phyloP scores from a whole-genome alignment of 2,329 filamentous ascomycete species.

The Colletotrichum australisinense region DNA sequence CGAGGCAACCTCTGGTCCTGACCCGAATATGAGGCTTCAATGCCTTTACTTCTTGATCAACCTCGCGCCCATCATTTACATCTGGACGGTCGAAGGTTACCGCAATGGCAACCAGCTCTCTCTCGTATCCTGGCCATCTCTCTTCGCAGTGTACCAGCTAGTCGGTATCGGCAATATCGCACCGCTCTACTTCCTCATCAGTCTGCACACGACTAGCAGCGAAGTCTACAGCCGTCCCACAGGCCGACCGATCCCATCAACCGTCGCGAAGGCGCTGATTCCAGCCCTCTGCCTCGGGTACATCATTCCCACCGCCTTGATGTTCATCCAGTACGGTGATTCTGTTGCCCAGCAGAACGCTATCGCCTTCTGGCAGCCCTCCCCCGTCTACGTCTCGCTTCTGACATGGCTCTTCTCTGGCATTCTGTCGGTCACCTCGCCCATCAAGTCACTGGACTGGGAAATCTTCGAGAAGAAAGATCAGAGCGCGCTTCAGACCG shows the following conservation, averaged over 20 bases:
- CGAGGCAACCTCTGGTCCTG: background rate
- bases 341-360: slow-evolving; percentile 13
- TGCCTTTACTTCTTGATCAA: slow-evolving; percentile 36
- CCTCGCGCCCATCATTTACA: slow-evolving; percentile 39
- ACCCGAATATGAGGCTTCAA: background rate
- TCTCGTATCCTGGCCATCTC: slow-evolving; percentile 28
- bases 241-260: slow-evolving; percentile 30
- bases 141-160: slow-evolving; percentile 34
- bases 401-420: background rate
- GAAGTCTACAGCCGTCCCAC: slow-evolving; percentile 1
- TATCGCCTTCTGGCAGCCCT: slow-evolving; percentile 26
- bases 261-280: slow-evolving; percentile 35
- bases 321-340: slow-evolving; percentile 12
- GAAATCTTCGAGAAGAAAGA: slow-evolving; percentile 14
- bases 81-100: slow-evolving; percentile 41
- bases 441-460: slow-evolving; percentile 10
- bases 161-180: slow-evolving; percentile 31
- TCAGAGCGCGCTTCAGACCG: background rate
- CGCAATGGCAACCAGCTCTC: slow-evolving; percentile 36
- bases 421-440: background rate
- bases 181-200: slow-evolving; percentile 31
- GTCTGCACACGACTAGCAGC: slow-evolving; percentile 8
- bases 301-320: slow-evolving; percentile 31
- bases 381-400: slow-evolving; percentile 21
- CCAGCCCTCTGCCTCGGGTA: slow-evolving; percentile 35